Percentiles rank a stretch among this genome's conserved stretches.
These are phyloP conservation scores for Coemansia furcata DNA, from an alignment of 192 early-diverging fungal species.

Conservation along the genomic window DNA sequence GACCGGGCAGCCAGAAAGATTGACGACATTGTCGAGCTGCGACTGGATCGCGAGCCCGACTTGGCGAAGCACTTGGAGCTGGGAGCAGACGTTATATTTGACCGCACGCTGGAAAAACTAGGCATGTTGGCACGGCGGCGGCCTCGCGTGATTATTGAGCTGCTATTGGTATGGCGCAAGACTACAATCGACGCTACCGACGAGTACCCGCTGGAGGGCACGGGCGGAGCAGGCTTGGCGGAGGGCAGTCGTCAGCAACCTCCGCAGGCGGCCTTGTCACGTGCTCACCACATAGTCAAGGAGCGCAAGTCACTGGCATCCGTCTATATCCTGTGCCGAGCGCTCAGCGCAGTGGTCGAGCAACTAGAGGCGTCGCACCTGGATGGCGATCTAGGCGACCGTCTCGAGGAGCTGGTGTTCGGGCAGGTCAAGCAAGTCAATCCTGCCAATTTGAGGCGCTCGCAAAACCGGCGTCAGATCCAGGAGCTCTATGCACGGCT, in stretches of 20 bases:
- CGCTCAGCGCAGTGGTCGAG: conserved; percentile 80
- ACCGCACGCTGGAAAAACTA: conserved; percentile 74
- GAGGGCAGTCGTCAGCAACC: neutral
- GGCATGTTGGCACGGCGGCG: conserved; percentile 79
- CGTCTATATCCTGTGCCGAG: conserved; percentile 85
- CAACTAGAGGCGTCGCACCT: conserved; percentile 69
- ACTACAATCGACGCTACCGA: conserved; percentile 55
- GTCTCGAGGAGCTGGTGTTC: conserved; percentile 93
- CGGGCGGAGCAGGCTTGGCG: neutral
- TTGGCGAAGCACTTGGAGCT: conserved; percentile 58
- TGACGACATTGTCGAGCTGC: conserved; percentile 36
- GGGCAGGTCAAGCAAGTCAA: conserved; percentile 82
- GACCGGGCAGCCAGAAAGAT: conserved; percentile 40
- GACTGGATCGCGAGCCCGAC: conserved; percentile 62
- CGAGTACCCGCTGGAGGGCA: conserved; percentile 38
- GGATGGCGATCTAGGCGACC: conserved; percentile 77
- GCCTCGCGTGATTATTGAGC: conserved; percentile 82
- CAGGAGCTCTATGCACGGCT: conserved; percentile 88
- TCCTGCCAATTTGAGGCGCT: conserved; percentile 68
- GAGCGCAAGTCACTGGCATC: conserved; percentile 61
- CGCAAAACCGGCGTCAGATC: conserved; percentile 80
- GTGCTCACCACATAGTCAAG: conserved; percentile 41
- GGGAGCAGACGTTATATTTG: conserved; percentile 76
- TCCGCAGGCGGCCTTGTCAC: conserved; percentile 23
- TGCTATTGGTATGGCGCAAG: conserved; percentile 76